Conservation (phyloP, 139 green algal genomes). For the Chlorella sp. region DNA sequence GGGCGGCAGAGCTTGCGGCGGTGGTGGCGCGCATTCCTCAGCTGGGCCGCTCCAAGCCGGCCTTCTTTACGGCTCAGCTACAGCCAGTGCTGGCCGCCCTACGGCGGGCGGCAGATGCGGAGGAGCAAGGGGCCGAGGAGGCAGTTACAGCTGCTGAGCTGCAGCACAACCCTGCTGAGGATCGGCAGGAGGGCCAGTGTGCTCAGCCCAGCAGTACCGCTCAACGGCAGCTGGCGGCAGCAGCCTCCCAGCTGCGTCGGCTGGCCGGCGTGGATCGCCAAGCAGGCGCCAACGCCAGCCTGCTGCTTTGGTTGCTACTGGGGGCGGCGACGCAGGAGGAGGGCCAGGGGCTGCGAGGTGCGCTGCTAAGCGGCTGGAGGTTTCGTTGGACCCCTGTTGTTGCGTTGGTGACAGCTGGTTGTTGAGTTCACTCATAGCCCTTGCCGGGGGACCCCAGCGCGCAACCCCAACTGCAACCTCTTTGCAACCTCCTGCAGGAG, state of each 20-base stretch:
- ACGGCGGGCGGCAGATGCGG: no score
- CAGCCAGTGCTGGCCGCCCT: slow-evolving; percentile 10
- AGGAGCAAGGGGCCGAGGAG: not conserved
- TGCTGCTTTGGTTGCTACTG: slow-evolving; percentile 37
- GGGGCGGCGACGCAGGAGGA: not conserved
- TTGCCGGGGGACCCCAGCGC: not conserved
- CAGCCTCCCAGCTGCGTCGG: not conserved
- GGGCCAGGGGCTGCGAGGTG: not conserved
- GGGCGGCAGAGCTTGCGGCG: not conserved
- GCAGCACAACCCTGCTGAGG: not conserved
- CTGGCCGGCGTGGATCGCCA: not conserved
- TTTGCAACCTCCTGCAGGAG: not conserved
- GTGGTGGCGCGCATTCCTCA: not conserved
- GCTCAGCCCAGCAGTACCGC: not conserved
- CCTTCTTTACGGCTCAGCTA: slow-evolving; percentile 19
- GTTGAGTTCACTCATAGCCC: no score
- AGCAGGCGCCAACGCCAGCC: not conserved
- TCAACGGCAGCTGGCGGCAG: not conserved
- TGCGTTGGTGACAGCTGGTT: not conserved
- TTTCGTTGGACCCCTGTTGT: not conserved
- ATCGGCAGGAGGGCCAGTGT: not conserved
- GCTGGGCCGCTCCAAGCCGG: not conserved
- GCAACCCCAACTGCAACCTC: not conserved
- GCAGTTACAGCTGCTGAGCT: not conserved
- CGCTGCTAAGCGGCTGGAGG: not conserved